Conservation (phyloP, 768 basidiomycete species). For the Clathrus columnatus region DNA sequence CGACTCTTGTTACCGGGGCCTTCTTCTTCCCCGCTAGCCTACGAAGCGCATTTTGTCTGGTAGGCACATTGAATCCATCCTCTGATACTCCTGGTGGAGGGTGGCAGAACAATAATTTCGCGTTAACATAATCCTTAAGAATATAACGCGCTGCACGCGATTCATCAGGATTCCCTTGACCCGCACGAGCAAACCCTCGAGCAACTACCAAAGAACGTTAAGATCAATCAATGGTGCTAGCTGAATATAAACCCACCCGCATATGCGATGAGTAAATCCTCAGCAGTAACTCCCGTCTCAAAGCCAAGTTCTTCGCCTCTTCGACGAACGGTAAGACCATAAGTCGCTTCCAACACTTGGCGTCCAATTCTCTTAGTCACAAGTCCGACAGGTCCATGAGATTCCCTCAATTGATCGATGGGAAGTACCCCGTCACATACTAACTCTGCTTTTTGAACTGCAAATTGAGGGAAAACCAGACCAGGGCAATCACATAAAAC, state of each 20-base stretch:
- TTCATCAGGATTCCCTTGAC: constrained; percentile 96
- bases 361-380: constrained; percentile 73
- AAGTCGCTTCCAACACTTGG: constrained; percentile 79
- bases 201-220: constrained; percentile 49
- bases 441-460: constrained; percentile 90
- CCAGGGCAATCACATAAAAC: constrained; percentile 96
- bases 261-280: constrained; percentile 79
- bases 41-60: constrained; percentile 49
- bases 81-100: constrained; percentile 68
- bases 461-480: constrained; percentile 96
- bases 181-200: constrained; percentile 84
- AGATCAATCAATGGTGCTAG: not conserved
- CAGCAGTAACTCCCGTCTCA: constrained; percentile 58
- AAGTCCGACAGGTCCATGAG: constrained; percentile 75
- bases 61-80: constrained; percentile 65
- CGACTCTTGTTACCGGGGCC: constrained; percentile 81
- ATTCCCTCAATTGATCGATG: constrained; percentile 93
- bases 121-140: constrained; percentile 96
- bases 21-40: constrained; percentile 69
- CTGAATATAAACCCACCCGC: constrained; percentile 59
- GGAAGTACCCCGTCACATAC: constrained; percentile 96
- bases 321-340: constrained; percentile 71
- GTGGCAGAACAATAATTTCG: constrained; percentile 84
- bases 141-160: constrained; percentile 87
- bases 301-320: constrained; percentile 73